These are phyloP conservation scores for Whalleya microplaca DNA, from an alignment of 2,329 filamentous ascomycete species.

Conservation along the genomic window DNA sequence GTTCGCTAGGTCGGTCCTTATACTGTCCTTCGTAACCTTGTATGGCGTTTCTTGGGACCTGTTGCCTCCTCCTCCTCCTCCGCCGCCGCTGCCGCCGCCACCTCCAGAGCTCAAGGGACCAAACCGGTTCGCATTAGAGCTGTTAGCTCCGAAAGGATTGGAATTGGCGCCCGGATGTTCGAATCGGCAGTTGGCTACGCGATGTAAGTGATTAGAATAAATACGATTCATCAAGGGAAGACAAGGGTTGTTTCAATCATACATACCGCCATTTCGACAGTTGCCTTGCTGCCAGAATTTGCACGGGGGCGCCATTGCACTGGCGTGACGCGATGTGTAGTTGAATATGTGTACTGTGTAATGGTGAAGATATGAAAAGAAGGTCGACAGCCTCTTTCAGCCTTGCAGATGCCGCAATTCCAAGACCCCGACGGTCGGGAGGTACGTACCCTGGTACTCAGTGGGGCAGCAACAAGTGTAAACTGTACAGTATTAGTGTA, in stretches of 20 bases:
- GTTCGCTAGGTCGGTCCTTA: constrained; percentile 68
- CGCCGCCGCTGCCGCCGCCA: constrained; percentile 1
- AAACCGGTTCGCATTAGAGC: constrained; percentile 37
- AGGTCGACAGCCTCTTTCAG: constrained; percentile 1
- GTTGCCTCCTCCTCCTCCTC: constrained; percentile 4
- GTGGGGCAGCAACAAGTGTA: no score
- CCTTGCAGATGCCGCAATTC: constrained; percentile 1
- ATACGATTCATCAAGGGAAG: constrained; percentile 12
- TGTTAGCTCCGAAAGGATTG: constrained; percentile 42
- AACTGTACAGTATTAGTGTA: no score
- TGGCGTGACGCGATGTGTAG: background rate
- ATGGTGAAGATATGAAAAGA: constrained; percentile 1
- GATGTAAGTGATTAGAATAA: background rate
- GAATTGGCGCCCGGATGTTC: constrained; percentile 53
- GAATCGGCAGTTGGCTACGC: constrained; percentile 55
- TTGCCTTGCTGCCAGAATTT: constrained; percentile 66
- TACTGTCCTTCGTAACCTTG: constrained; percentile 59
- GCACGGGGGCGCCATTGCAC: constrained; percentile 54
- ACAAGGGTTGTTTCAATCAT: background rate
- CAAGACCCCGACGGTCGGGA: background rate
- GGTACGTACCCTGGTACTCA: no score
- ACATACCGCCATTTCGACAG: constrained; percentile 67
- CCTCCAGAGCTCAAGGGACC: constrained; percentile 32
- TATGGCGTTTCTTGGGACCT: constrained; percentile 41
- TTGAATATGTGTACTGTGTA: background rate